These are phyloP conservation scores for Globisporangium okanoganense DNA, from an alignment of 352 stramenopile species.

Conservation along the genomic window DNA sequence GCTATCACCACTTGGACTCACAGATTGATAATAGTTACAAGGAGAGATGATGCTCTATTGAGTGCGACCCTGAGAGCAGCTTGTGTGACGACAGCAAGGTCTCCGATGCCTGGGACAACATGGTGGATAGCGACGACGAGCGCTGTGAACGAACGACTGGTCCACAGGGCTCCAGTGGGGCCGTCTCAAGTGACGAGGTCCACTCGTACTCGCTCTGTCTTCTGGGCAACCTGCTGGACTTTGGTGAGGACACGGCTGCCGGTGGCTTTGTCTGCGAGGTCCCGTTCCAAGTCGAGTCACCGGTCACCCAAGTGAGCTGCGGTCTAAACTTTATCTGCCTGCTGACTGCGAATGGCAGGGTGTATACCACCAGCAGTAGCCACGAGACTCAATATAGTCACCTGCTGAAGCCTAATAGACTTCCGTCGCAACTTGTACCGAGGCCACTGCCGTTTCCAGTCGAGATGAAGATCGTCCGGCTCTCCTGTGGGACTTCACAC, in stretches of 20 bases:
- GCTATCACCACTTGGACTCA: not conserved
- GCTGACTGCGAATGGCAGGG: slow-evolving; percentile 38
- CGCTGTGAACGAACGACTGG: not conserved
- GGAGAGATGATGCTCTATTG: not conserved
- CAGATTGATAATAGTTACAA: not conserved
- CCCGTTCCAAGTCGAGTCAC: slow-evolving; percentile 32
- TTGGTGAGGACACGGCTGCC: not conserved
- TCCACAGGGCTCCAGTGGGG: not conserved
- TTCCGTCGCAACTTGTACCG: slow-evolving; percentile 3
- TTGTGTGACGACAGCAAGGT: not conserved
- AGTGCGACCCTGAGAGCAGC: not conserved
- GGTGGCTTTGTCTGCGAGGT: slow-evolving; percentile 32
- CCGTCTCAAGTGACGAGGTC: not conserved
- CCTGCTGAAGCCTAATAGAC: not conserved
- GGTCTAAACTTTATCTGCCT: slow-evolving; percentile 50
- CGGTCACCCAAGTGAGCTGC: slow-evolving; percentile 40
- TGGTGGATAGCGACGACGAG: not conserved
- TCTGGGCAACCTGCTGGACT: slow-evolving; percentile 36
- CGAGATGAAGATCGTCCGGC: slow-evolving; percentile 27
- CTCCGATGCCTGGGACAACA: not conserved
- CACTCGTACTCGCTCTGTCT: slow-evolving; percentile 55
- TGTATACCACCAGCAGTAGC: slow-evolving; percentile 25
- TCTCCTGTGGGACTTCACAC: slow-evolving; percentile 52
- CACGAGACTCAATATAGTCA: too few species aligned
- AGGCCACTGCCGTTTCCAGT: slow-evolving; percentile 24